These are phyloP conservation scores for Sungouiella blattae DNA, from an alignment of 805 yeast species.

Conservation along the genomic window DNA sequence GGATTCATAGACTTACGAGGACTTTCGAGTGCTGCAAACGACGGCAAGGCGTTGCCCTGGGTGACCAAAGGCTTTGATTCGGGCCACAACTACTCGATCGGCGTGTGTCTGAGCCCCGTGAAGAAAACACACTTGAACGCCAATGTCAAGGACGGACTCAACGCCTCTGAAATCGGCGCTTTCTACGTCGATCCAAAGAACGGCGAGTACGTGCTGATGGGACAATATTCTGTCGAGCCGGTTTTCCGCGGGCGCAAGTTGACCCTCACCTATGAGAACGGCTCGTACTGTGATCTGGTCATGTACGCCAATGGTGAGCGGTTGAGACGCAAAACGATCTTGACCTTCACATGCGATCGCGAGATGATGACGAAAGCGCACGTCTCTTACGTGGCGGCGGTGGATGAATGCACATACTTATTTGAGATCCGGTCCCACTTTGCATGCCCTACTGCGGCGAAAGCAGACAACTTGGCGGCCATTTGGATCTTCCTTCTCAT, in stretches of 20 bases:
- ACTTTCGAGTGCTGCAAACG: slow-evolving; percentile 45
- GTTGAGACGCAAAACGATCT: slow-evolving; percentile 56
- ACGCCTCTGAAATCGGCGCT: slow-evolving; percentile 52
- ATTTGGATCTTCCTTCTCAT: slow-evolving; percentile 58
- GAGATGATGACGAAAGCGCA: slow-evolving; percentile 64
- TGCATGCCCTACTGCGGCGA: slow-evolving; percentile 70
- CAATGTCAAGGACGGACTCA: slow-evolving; percentile 34
- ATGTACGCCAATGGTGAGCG: slow-evolving; percentile 43
- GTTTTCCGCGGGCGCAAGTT: slow-evolving; percentile 68
- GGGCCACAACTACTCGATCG: slow-evolving; percentile 68
- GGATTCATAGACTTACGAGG: slow-evolving; percentile 52
- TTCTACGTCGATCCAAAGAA: slow-evolving; percentile 44
- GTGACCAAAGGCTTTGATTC: slow-evolving; percentile 66
- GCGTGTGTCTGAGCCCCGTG: slow-evolving; percentile 63
- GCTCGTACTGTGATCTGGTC: slow-evolving; percentile 50
- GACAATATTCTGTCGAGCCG: slow-evolving; percentile 59
- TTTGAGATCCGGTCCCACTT: slow-evolving; percentile 82
- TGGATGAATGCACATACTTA: slow-evolving; percentile 75
- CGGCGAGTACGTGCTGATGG: slow-evolving; percentile 52
- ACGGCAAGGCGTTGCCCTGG: slow-evolving; percentile 53
- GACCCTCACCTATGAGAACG: slow-evolving; percentile 65
- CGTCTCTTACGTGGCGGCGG: slow-evolving; percentile 64
- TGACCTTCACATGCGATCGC: slow-evolving; percentile 76
- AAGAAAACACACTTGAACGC: slow-evolving; percentile 17
- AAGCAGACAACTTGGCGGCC: slow-evolving; percentile 19